Conservation (phyloP, 805 yeast species). For the Barnettozyma botsteinii region DNA sequence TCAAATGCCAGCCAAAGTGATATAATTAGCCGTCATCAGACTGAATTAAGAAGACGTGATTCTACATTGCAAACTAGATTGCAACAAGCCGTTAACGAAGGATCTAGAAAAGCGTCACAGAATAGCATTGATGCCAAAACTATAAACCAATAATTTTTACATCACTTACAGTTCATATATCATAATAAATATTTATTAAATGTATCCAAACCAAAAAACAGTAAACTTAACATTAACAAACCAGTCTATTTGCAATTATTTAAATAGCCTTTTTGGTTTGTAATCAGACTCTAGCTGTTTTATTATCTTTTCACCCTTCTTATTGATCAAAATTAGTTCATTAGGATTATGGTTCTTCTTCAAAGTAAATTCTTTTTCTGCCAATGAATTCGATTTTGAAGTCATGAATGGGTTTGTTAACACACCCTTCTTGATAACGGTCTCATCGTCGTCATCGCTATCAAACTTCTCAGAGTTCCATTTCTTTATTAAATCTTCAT, state of each 20-base stretch:
- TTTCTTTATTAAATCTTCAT: constrained; percentile 27
- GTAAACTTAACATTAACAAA: not conserved
- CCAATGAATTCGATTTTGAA: not conserved
- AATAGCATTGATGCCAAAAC: constrained; percentile 4
- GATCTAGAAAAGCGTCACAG: constrained; percentile 10
- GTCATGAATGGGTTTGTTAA: constrained; percentile 22
- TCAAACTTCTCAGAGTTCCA: constrained; percentile 27
- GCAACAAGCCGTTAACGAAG: constrained; percentile 23
- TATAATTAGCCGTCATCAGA: constrained; percentile 9
- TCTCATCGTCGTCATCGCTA: constrained; percentile 18
- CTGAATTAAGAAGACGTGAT: constrained; percentile 14
- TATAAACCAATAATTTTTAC: not conserved
- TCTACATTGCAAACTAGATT: constrained; percentile 22
- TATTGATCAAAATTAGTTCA: constrained; percentile 28
- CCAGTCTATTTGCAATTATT: constrained; percentile 6
- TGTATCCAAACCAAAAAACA: no score
- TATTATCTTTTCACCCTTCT: constrained; percentile 29
- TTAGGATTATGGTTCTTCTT: constrained; percentile 16
- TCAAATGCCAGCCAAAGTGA: constrained; percentile 8
- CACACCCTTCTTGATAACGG: constrained; percentile 11
- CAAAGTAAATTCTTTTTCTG: not conserved
- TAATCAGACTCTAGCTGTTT: constrained; percentile 16
- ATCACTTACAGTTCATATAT: not conserved
- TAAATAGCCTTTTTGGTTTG: constrained; percentile 28
- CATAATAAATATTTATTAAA: no score